Base-by-base conservation (phyloP, 768 basidiomycete species). In the Coprinellus aureogranulatus region DNA sequence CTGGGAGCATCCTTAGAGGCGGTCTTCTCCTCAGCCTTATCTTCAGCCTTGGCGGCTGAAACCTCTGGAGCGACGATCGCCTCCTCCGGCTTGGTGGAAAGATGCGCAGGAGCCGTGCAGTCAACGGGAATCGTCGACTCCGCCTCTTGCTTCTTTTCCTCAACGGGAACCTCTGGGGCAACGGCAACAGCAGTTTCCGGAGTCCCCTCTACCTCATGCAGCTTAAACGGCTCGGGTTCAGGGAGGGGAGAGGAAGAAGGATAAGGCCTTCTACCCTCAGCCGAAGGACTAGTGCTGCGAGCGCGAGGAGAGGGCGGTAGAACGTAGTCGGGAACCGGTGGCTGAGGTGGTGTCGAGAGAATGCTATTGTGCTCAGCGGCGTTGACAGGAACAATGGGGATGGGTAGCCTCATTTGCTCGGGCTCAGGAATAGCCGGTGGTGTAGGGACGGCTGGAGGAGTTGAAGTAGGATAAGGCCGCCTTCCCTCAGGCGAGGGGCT, bases 371-470 rank as follows among this genome's bases (percentile, higher is more conserved):
- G 68, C 64, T 80, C 75, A 25, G 68, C 61, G 4, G 71, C 75
- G 55, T 75, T 77, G 47, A 78, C 75, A 14, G 78, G 76, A 3
- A 77, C 66, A 44, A 76, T 72, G 58, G 69, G 31, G 14, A 79
- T 72, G 40, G n/a, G 44, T 23, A 41, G 49, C 48, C 31, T 49
- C 26, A 26, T 28, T 20, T 25, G 48, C 28, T 49, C 48, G 16
- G 48, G 50, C 22, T 52, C 50, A 22, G 50, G 50, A n/a, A n/a
- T n/a, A n/a, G n/a, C n/a, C n/a, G n/a, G n/a, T n/a, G n/a, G n/a
- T n/a, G n/a, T n/a, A n/a, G n/a, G n/a, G n/a, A n/a, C n/a, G n/a
- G n/a, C n/a, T n/a, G n/a, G 16, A 4, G 31, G 26, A 18, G 18
- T 28, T 8, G 23, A 10, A 16, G 53, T 18, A 4, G 50, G 12